phyloP scores from a whole-genome alignment of 176 grass and related monocot genomes.

The Triticum dicoccoides region DNA sequence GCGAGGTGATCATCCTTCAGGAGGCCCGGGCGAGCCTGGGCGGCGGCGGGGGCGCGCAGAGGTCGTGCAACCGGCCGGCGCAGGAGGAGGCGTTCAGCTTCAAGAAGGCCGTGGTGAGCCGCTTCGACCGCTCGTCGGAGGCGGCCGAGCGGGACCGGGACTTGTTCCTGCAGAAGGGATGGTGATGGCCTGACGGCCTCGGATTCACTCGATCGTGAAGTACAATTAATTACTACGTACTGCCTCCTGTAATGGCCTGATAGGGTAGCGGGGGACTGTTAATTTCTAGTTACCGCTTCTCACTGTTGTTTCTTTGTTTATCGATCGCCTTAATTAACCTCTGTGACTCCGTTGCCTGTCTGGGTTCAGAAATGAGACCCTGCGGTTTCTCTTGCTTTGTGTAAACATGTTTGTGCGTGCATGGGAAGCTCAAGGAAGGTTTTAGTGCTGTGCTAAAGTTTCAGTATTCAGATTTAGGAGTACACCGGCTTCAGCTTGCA shows the following conservation, averaged over 20 bases:
- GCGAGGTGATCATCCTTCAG: slow-evolving; percentile 57
- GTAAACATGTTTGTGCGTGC: not conserved
- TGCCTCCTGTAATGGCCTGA: not conserved
- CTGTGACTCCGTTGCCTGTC: not conserved
- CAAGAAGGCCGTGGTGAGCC: slow-evolving; percentile 57
- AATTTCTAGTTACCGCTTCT: not conserved
- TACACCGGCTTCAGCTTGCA: slow-evolving; percentile 1
- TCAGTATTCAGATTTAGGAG: not conserved
- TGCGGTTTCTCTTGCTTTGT: not conserved
- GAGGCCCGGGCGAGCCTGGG: slow-evolving; percentile 69
- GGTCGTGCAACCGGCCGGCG: slow-evolving; percentile 38
- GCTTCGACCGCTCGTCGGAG: slow-evolving; percentile 49
- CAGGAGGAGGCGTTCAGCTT: slow-evolving; percentile 70
- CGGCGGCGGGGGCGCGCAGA: slow-evolving; percentile 34
- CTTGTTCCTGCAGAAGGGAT: slow-evolving; percentile 55
- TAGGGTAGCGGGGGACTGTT: not conserved
- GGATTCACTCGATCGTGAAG: not conserved
- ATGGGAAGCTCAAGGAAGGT: not conserved
- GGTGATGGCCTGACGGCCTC: slow-evolving; percentile 48
- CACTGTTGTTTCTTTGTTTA: not conserved
- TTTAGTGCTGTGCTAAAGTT: not conserved
- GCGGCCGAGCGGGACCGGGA: slow-evolving; percentile 36
- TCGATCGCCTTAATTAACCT: not conserved
- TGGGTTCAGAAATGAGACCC: not conserved
- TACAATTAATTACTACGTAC: not conserved